Evolutionary conservation across 2,329 filamentous ascomycete species (phyloP), one percentile per base, ranked within the genome.

Genomic region (Diaporthe destruens): DNA sequence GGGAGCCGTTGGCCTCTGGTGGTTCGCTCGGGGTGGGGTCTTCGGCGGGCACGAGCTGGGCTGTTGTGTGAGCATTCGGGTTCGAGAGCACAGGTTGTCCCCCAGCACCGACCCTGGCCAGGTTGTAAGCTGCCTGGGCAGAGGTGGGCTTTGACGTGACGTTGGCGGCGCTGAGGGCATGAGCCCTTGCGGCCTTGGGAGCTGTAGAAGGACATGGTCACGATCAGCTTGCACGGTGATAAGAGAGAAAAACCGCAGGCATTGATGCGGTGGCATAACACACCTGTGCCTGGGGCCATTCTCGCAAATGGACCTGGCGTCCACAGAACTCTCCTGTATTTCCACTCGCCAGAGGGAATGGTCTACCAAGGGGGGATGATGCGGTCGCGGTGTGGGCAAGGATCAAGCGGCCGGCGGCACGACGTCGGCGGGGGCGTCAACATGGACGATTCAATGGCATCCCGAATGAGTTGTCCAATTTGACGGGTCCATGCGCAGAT

Each of bases 231-330:
- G 69, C 29, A 36, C 63, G 11, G 47, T 53, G 44, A 20, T 36
- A 49, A 44, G 18, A 53, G 49, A 20, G 44, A n/a, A 49, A 44
- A 23, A 53, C 47, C 11, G 54, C 53, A 63, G 66, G n/a, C 25
- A 34, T 47, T 44, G 57, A 51, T 47, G 57, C 57, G 36, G 44
- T 32, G 39, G 59, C 61, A 51, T 54, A 47, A 72, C 72, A 61
- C 59, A 74, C 72, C 65, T 74, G 72, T 71, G 55, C 57, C 71
- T 47, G 72, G 57, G 57, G 72, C 72, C 72, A 74, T 74, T 55
- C 72, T 74, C 49, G 42, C 71, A 74, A 65, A 71, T 59, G 71
- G 71, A 61, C 66, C 44, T 70, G 63, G 56, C 66, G 71, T 68
- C 54, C 71, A 55, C 66, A 42, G 44, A 47, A 53, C 29, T 44